Conservation (phyloP, 208 protist genomes). For the Wallacemonas collosoma region DNA sequence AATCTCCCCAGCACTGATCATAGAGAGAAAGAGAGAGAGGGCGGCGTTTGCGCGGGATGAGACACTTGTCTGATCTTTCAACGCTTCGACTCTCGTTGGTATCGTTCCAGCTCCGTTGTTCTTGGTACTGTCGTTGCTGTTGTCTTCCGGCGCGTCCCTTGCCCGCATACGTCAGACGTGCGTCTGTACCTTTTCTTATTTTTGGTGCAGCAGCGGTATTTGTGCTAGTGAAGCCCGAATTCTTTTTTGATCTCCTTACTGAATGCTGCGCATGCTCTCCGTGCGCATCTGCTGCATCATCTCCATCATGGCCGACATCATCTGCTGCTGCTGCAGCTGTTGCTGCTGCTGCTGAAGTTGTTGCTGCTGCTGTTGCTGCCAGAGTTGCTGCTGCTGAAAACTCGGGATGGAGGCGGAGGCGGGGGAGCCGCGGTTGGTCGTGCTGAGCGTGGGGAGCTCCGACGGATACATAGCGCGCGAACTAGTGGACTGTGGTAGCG, state of each 20-base stretch:
- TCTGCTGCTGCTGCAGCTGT: conserved; percentile 4
- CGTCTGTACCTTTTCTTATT: neutral
- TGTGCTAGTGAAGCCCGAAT: too few relatives aligned
- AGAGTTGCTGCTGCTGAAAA: conserved; percentile 14
- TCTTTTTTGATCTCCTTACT: conserved; percentile 5
- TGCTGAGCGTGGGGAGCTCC: conserved; percentile 7
- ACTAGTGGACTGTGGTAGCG: conserved; percentile 2
- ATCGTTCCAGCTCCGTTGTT: too few relatives aligned
- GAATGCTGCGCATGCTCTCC: conserved; percentile 14
- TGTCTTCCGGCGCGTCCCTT: too few relatives aligned
- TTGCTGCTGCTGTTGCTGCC: neutral
- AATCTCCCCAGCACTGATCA: too few relatives aligned
- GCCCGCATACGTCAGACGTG: neutral
- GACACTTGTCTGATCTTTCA: too few relatives aligned
- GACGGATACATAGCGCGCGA: conserved; percentile 10
- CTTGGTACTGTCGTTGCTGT: too few relatives aligned
- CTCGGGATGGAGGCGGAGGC: neutral
- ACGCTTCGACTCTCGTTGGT: too few relatives aligned
- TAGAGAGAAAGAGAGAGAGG: too few relatives aligned
- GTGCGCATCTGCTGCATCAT: conserved; percentile 43
- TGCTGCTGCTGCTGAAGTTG: neutral
- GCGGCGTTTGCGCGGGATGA: too few relatives aligned
- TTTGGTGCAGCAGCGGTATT: neutral
- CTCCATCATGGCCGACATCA: conserved; percentile 36
- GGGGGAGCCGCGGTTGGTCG: conserved; percentile 14